These are phyloP conservation scores for Corylus americana DNA, from an alignment of 306 rosid genomes.

Conservation along the genomic window DNA sequence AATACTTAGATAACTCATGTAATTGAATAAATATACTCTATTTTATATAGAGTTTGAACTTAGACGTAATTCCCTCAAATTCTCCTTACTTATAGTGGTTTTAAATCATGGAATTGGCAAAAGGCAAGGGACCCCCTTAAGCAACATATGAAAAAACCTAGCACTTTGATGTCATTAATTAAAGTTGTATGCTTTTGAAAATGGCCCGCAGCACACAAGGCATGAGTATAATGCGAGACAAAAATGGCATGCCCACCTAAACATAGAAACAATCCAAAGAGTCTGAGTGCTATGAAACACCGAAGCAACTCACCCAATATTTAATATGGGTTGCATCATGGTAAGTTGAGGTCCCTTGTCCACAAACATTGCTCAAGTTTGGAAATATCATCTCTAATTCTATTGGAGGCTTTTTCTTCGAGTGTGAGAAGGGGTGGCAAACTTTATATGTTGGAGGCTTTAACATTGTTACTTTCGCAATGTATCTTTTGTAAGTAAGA, in stretches of 20 bases:
- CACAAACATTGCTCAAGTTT: background rate
- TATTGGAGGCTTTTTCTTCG: background rate
- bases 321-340: background rate
- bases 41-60: background rate
- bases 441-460: background rate
- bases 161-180: background rate
- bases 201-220: background rate
- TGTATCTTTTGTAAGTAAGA: too few species aligned
- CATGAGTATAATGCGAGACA: background rate
- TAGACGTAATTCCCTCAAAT: background rate
- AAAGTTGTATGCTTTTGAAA: conserved; percentile 7
- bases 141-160: conserved; percentile 13
- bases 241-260: conserved; percentile 1
- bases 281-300: background rate
- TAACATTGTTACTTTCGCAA: background rate
- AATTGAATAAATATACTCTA: background rate
- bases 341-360: background rate
- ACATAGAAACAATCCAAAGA: background rate
- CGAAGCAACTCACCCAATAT: background rate
- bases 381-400: background rate
- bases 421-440: background rate
- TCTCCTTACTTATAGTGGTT: background rate
- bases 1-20: background rate
- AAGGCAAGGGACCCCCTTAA: background rate
- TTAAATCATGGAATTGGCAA: background rate